A percentile compares a stretch with the other conserved stretches of the same genome.
Conservation (phyloP, 495 filamentous ascomycete genomes). For the Sphaerosporella brunnea region DNA sequence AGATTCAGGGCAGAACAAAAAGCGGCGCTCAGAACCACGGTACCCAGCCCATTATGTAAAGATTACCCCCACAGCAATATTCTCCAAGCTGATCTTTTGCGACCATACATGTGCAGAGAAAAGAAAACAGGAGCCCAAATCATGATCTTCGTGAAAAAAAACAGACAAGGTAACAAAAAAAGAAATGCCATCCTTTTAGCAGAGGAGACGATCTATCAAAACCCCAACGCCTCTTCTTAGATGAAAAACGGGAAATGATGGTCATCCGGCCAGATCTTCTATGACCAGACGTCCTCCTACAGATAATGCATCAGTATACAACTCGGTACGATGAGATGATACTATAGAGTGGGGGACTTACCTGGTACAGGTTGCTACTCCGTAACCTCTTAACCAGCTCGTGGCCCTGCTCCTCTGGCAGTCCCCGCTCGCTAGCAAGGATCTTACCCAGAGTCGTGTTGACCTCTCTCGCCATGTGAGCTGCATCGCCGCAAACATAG, state of each 20-base stretch:
- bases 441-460: slow-evolving; percentile 71
- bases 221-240: slow-evolving; percentile 5
- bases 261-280: slow-evolving; percentile 16
- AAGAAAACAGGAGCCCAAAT: too few species aligned
- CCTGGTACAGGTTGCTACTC: slow-evolving; percentile 86
- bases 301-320: slow-evolving; percentile 3
- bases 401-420: slow-evolving; percentile 71
- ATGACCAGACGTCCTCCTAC: slow-evolving; percentile 83
- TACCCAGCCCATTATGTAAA: too few species aligned
- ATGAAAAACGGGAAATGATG: slow-evolving; percentile 20
- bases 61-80: too few species aligned
- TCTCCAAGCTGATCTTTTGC: too few species aligned
- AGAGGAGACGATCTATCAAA: background rate
- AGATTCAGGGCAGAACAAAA: too few species aligned
- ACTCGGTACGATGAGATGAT: slow-evolving; percentile 1
- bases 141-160: too few species aligned
- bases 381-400: slow-evolving; percentile 94
- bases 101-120: too few species aligned
- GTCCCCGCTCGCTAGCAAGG: slow-evolving; percentile 59
- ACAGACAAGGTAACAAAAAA: too few species aligned
- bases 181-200: too few species aligned
- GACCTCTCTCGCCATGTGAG: slow-evolving; percentile 96
- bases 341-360: slow-evolving; percentile 10
- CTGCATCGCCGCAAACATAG: slow-evolving; percentile 96
- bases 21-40: too few species aligned